Percentiles rank a stretch among this genome's conserved stretches.
phyloP scores from a whole-genome alignment of 139 green algal species.

The Closterium sp. region DNA sequence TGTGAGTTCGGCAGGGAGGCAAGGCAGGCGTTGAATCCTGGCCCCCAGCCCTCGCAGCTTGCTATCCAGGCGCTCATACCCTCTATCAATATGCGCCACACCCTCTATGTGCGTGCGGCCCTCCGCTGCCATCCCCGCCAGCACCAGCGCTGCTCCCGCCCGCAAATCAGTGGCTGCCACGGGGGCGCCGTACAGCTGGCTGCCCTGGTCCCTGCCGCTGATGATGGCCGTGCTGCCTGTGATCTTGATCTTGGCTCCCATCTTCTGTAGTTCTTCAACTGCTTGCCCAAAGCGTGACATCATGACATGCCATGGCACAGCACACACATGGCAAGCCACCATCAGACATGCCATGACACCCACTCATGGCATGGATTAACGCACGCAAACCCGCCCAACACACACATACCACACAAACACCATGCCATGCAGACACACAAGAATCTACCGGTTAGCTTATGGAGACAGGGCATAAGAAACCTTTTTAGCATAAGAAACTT shows the following conservation, averaged over 20 bases:
- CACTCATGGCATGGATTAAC: too few relatives aligned
- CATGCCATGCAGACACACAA: too few relatives aligned
- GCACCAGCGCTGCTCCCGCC: slow-evolving; percentile 56
- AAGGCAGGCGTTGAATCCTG: slow-evolving; percentile 47
- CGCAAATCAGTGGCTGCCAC: slow-evolving; percentile 58
- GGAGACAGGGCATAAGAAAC: too few relatives aligned
- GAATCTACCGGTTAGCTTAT: too few relatives aligned
- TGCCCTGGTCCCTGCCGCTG: slow-evolving; percentile 44
- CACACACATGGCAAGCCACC: neutral
- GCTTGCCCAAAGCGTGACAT: neutral
- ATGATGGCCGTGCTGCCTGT: slow-evolving; percentile 26
- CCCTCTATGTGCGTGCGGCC: slow-evolving; percentile 54
- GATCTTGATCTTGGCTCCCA: slow-evolving; percentile 59
- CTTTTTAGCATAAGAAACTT: too few relatives aligned
- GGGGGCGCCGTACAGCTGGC: slow-evolving; percentile 45
- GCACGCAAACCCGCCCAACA: neutral
- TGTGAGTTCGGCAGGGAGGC: slow-evolving; percentile 31
- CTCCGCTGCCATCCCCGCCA: slow-evolving; percentile 62
- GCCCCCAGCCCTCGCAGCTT: slow-evolving; percentile 58
- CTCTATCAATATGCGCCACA: slow-evolving; percentile 57
- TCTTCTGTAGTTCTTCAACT: slow-evolving; percentile 56
- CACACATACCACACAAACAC: too few relatives aligned
- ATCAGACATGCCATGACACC: neutral
- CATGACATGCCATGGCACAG: neutral
- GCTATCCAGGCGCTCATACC: slow-evolving; percentile 58